Evolutionary conservation across 2,329 filamentous ascomycete species (phyloP), one percentile per base, ranked within the genome.

Genomic region (Apiospora kogelbergensis): DNA sequence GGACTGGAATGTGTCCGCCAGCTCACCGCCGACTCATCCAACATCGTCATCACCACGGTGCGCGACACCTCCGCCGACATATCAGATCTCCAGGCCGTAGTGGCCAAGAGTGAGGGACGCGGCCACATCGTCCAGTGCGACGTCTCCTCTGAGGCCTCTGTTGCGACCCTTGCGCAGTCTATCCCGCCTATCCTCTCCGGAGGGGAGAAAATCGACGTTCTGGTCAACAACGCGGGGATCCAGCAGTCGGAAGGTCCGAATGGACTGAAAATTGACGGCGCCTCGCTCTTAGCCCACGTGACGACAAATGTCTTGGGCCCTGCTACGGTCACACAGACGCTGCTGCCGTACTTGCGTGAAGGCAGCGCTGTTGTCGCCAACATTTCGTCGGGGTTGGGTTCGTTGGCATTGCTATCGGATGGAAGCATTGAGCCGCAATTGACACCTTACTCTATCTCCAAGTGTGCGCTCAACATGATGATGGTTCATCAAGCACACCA

Each of bases 201-300:
- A 37, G 30, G 71, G 17, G 74, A 75, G 2, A 72, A 71, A 40
- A 67, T 83, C 3, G 81, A 84, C 70, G 73, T 82, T 4, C 73
- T 83, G n/a, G 70, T 83, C 68, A 80, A 78, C 75, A 83, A 83
- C 41, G 80, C 81, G 1, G 81, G 80, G 13, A 60, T 60, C 17
- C 53, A 37, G 7, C 26, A 60, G 17, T 60, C 53, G 4, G 26
- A 60, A n/a, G 30, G 17, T 20, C 53, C 37, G 30, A 37, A 26
- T 11, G 53, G 30, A n/a, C 53, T 60, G 17, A 37, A 37, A 0
- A 2, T 60, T 26, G 30, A 60, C 53, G 30, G 53, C 20, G 17
- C 17, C 10, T 60, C 53, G 53, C 53, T 60, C 30, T 20, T 60
- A 37, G 20, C 53, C 30, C 53, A 60, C 20, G 22, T 60, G 53